phyloP scores from a whole-genome alignment of 148 eudicot genomes.

The Limonium bicolor region DNA sequence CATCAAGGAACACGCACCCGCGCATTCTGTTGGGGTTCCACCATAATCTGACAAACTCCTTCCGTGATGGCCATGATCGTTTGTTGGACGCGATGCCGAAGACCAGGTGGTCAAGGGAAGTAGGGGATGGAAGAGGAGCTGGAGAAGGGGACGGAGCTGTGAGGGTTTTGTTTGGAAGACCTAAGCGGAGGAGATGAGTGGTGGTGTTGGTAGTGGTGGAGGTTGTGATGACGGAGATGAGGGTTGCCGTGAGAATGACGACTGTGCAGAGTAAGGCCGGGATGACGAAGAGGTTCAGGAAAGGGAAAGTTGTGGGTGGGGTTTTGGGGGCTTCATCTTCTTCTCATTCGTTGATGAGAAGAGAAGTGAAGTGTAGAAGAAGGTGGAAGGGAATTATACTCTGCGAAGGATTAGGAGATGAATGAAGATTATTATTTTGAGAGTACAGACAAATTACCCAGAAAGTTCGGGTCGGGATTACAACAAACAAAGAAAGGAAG shows the following conservation, averaged over 20 bases:
- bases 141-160: constrained; percentile 4
- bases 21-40: constrained; percentile 48
- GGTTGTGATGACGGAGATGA: background rate
- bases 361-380: background rate
- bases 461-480: no score
- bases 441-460: no score
- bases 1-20: constrained; percentile 57
- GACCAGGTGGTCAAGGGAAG: constrained; percentile 31
- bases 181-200: background rate
- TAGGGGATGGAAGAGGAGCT: constrained; percentile 6
- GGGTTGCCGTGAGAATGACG: no score
- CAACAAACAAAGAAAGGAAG: no score
- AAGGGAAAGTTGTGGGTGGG: background rate
- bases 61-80: constrained; percentile 31
- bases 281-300: background rate
- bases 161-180: background rate
- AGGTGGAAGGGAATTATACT: no score
- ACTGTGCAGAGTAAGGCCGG: background rate
- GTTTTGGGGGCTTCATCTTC: background rate
- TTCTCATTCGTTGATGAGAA: background rate
- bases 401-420: no score
- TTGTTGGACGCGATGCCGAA: constrained; percentile 45
- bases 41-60: constrained; percentile 40
- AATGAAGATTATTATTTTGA: no score
- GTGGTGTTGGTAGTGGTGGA: no score